A percentile compares a stretch with the other conserved stretches of the same genome.
Conservation (phyloP, 495 filamentous ascomycete species). For the Amniculicola lignicola region DNA sequence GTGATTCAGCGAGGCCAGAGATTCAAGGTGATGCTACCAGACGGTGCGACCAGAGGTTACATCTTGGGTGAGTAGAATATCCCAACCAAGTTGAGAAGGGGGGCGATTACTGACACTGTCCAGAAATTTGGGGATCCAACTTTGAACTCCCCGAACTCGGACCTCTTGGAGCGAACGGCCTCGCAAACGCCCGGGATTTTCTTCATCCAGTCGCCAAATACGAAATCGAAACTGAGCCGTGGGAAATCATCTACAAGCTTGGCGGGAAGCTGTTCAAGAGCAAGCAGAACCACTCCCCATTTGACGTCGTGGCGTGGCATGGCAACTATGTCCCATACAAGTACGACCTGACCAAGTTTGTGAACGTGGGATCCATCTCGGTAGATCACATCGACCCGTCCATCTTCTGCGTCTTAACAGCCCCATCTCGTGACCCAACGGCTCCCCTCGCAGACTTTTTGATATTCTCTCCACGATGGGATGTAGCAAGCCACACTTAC, state of each 20-base stretch:
- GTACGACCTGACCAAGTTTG: conserved; percentile 53
- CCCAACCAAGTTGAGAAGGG: background rate
- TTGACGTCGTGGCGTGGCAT: conserved; percentile 55
- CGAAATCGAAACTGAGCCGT: conserved; percentile 44
- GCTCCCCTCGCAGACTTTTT: conserved; percentile 51
- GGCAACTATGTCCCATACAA: conserved; percentile 48
- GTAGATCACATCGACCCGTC: conserved; percentile 54
- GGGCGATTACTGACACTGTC: conserved; percentile 3
- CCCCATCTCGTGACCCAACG: conserved; percentile 45
- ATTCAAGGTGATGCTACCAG: conserved; percentile 48
- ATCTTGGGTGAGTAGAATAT: conserved; percentile 34
- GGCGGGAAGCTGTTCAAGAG: conserved; percentile 51
- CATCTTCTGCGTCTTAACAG: conserved; percentile 53
- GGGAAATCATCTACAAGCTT: conserved; percentile 52
- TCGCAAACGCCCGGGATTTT: conserved; percentile 53
- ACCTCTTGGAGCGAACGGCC: conserved; percentile 50
- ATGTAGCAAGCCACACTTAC: conserved; percentile 49
- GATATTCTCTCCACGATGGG: conserved; percentile 52
- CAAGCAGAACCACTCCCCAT: conserved; percentile 51
- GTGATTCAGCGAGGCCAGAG: conserved; percentile 50
- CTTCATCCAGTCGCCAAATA: conserved; percentile 46
- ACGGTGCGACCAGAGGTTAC: conserved; percentile 50
- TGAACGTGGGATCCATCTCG: conserved; percentile 51
- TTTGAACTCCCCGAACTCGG: conserved; percentile 53
- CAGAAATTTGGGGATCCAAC: conserved; percentile 50